These are phyloP conservation scores for Parietichytrium sp. DNA, from an alignment of 108 stramenopile species.

Conservation along the genomic window DNA sequence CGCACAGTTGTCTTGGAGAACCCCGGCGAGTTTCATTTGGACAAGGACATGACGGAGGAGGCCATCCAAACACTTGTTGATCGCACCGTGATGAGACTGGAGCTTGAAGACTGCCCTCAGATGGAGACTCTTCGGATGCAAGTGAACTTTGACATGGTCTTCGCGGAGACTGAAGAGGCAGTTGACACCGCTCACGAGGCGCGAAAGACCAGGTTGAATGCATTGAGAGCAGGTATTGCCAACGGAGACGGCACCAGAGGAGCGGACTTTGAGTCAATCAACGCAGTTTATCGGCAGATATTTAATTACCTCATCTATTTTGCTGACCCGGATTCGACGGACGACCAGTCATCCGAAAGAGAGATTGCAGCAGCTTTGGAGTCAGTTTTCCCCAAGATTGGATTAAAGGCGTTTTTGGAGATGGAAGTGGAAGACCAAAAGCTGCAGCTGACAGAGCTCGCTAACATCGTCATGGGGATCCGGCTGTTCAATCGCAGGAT, in stretches of 20 bases:
- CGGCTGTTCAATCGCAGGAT: constrained; percentile 64
- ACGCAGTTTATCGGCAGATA: constrained; percentile 60
- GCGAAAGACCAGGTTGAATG: constrained; percentile 36
- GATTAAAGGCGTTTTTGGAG: constrained; percentile 61
- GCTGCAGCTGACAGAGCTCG: constrained; percentile 59
- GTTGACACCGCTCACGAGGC: background rate
- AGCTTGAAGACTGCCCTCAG: background rate
- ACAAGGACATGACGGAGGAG: constrained; percentile 41
- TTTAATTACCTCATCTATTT: constrained; percentile 52
- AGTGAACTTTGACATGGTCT: background rate
- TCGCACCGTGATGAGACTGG: constrained; percentile 38
- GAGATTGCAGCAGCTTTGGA: constrained; percentile 68
- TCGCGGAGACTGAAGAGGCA: background rate
- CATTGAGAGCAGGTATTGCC: constrained; percentile 43
- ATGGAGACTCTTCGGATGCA: constrained; percentile 33
- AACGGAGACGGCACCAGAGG: constrained; percentile 1
- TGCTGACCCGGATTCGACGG: constrained; percentile 26
- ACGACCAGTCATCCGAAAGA: constrained; percentile 43
- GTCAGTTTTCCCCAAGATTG: constrained; percentile 63
- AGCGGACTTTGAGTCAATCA: constrained; percentile 55
- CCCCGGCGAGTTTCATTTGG: constrained; percentile 12
- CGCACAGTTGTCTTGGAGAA: constrained; percentile 35
- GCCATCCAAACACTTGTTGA: constrained; percentile 54
- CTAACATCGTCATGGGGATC: constrained; percentile 62
- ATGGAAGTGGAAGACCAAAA: constrained; percentile 56